phyloP scores from a whole-genome alignment of 495 filamentous ascomycete genomes.

The Pyrenula massariospora region DNA sequence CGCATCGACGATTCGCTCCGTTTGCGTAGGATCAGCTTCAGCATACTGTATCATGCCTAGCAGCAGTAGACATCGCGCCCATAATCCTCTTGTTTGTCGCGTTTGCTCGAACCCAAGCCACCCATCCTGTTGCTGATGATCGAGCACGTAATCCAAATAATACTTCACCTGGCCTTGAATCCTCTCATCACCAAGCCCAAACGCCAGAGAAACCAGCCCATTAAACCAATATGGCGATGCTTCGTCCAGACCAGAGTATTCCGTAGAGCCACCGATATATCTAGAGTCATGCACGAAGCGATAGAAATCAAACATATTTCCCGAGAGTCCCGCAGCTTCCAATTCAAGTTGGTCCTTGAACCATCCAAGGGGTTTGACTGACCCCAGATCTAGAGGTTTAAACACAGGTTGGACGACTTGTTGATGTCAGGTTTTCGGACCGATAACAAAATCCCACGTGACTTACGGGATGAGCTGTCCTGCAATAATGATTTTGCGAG shows the following conservation, averaged over 20 bases:
- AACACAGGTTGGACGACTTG: constrained; percentile 26
- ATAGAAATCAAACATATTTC: constrained; percentile 50
- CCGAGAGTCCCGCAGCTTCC: constrained; percentile 44
- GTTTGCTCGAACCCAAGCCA: constrained; percentile 49
- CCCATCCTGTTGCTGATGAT: constrained; percentile 41
- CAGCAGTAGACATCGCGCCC: constrained; percentile 41
- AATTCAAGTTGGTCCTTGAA: constrained; percentile 41
- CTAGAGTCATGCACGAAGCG: constrained; percentile 37
- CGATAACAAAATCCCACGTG: neutral
- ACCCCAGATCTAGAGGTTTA: constrained; percentile 40
- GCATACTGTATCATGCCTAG: constrained; percentile 38
- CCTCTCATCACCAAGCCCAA: constrained; percentile 35
- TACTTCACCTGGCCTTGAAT: constrained; percentile 40
- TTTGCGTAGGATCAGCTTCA: constrained; percentile 19
- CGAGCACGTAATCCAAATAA: constrained; percentile 36
- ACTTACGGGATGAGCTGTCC: neutral
- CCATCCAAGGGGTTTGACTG: constrained; percentile 49
- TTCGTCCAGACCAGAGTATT: constrained; percentile 50
- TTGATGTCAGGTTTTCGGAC: neutral
- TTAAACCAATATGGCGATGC: constrained; percentile 57
- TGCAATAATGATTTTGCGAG: neutral
- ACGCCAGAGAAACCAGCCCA: constrained; percentile 51
- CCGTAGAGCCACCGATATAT: constrained; percentile 42
- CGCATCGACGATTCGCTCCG: constrained; percentile 13
- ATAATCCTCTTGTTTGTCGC: constrained; percentile 31